Base-by-base conservation (phyloP, 2,329 filamentous ascomycete genomes). In the Neonectria sp. region DNA sequence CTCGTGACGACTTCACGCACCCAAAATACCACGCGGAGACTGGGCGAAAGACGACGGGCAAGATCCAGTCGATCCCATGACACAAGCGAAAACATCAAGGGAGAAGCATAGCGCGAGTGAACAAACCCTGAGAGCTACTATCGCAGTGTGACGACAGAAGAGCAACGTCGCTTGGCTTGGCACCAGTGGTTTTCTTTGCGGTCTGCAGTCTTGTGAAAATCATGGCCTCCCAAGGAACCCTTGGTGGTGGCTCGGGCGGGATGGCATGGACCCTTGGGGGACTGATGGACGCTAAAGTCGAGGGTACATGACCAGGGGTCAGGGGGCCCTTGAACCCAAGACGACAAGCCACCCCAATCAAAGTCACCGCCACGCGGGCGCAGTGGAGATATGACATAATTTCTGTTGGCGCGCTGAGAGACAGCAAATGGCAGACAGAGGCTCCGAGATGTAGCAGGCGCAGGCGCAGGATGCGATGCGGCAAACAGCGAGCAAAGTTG, bases 271-370 rank as follows among this genome's bases (percentile, higher is more conserved):
- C 63, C 63, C 58, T 66, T 57, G 57, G 37, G 53, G 35, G 40
- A 46, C 55, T 65, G 55, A 43, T 31, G 17, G 60, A 49, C 25
- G 35, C 27, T 49, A 51, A 59, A 60, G 53, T 49, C 52, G 27
- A 59, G 40, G 59, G 60, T 64, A 59, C 66, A 64, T 46, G 59
- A 71, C 71, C 67, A 76, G 72, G 73, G 70, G 67, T 56, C 58
- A 53, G 67, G 71, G 68, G 71, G 69, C 65, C 62, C 68, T 65
- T 63, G 59, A 75, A 74, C 46, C 75, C 71, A 79, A 71, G 73
- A 79, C 78, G 77, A 76, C 77, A 78, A 75, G 71, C 71, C 46
- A 65, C 45, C 51, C 75, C 75, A 77, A 77, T 76, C 68, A 77
- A 68, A 31, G 59, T 35, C 57, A 48, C 29, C 53, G 55, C 63